phyloP scores from a whole-genome alignment of 1,139 yeast species.

The Hemisphaericaspora subhashii region DNA sequence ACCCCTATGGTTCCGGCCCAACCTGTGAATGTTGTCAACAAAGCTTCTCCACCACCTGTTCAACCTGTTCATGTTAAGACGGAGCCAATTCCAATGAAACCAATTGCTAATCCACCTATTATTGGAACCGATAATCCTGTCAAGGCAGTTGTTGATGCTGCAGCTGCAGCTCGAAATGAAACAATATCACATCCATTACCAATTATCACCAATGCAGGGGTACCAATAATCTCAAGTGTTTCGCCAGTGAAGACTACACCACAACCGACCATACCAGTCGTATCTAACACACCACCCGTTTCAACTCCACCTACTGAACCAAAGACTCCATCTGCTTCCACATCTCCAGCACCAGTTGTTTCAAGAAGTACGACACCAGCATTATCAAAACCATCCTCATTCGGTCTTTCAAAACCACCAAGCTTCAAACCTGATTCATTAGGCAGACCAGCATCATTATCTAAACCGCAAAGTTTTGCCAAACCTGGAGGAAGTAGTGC shows the following conservation, averaged over 20 bases:
- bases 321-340: conserved; percentile 10
- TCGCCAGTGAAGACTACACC: conserved; percentile 2
- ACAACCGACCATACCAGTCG: conserved; percentile 1
- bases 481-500: conserved; percentile 20
- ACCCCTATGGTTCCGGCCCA: not conserved
- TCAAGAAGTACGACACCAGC: conserved; percentile 10
- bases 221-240: not conserved
- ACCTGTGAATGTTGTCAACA: not conserved
- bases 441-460: conserved; percentile 17
- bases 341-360: conserved; percentile 12
- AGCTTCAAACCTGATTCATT: conserved; percentile 11
- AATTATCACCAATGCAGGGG: not conserved
- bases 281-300: conserved; percentile 3
- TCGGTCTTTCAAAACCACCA: conserved; percentile 15
- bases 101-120: conserved; percentile 6
- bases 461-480: conserved; percentile 24
- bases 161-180: conserved; percentile 7
- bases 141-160: conserved; percentile 5
- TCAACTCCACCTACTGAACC: conserved; percentile 1
- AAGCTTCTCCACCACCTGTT: not conserved
- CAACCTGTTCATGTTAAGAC: conserved; percentile 2
- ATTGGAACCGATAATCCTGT: conserved; percentile 7
- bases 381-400: conserved; percentile 19
- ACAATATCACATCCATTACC: conserved; percentile 1
- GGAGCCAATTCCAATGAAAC: conserved; percentile 3